Evolutionary conservation across 2,329 filamentous ascomycete genomes (phyloP).

Genomic region (Exophiala aquamarina): DNA sequence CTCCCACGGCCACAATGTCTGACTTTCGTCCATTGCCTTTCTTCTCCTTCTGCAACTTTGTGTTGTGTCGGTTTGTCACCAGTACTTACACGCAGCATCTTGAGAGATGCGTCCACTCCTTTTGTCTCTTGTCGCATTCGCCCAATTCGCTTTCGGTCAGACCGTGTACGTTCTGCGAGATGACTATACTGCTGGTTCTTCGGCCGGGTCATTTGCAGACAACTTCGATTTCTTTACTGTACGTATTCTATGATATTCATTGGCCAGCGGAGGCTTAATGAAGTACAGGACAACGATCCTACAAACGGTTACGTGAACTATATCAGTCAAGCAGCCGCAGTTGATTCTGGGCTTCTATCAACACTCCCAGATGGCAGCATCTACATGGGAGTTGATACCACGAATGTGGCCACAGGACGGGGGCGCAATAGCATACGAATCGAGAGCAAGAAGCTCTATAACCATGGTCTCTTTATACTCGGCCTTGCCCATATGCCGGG

Average conservation of each 20-base stretch:
- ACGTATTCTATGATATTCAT: neutral
- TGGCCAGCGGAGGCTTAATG: neutral
- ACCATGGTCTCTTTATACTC: conserved; percentile 66
- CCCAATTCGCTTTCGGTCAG: conserved; percentile 23
- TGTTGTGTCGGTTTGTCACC: neutral
- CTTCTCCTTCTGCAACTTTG: neutral
- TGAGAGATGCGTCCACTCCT: conserved; percentile 8
- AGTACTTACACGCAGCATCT: neutral
- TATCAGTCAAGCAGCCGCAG: conserved; percentile 57
- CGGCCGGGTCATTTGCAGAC: conserved; percentile 48
- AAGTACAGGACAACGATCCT: conserved; percentile 55
- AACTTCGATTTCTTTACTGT: conserved; percentile 53
- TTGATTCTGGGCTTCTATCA: conserved; percentile 56
- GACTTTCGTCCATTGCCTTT: neutral
- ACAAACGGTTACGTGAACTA: conserved; percentile 76
- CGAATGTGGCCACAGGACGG: conserved; percentile 51
- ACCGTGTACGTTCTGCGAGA: conserved; percentile 47
- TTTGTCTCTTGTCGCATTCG: conserved; percentile 1
- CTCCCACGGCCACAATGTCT: neutral
- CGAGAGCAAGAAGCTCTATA: conserved; percentile 64
- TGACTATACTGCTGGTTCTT: conserved; percentile 47
- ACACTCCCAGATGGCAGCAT: conserved; percentile 53
- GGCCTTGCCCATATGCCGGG: conserved; percentile 73
- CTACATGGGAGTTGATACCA: conserved; percentile 69
- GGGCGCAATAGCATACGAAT: conserved; percentile 74